Evolutionary conservation across 495 filamentous ascomycete species (phyloP).

Genomic region (Penicillium odoratum): DNA sequence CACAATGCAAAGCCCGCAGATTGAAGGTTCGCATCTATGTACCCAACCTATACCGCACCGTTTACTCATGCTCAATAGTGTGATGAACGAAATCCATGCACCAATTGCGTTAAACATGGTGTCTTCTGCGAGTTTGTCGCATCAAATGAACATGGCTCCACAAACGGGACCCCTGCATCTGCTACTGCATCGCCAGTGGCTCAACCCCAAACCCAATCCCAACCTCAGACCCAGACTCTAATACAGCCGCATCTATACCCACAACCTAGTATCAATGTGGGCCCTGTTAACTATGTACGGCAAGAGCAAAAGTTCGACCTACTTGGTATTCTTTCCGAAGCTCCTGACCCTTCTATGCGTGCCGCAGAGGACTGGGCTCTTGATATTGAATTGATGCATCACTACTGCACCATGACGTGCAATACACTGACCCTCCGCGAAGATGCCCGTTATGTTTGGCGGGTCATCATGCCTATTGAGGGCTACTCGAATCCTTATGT

Average conservation of each 20-base stretch:
- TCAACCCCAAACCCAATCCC: conserved; percentile 6
- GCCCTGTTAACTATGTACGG: neutral
- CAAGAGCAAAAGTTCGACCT: conserved; percentile 7
- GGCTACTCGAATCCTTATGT: conserved; percentile 39
- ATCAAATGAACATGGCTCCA: neutral
- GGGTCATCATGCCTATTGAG: conserved; percentile 31
- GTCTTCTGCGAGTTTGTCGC: conserved; percentile 23
- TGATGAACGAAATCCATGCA: conserved; percentile 28
- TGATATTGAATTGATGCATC: conserved; percentile 39
- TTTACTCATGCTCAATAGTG: conserved; percentile 16
- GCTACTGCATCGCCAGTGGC: conserved; percentile 8
- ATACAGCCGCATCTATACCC: conserved; percentile 2
- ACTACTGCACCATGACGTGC: conserved; percentile 32
- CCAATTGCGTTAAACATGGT: conserved; percentile 27
- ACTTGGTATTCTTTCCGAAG: conserved; percentile 11
- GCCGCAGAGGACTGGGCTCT: conserved; percentile 23
- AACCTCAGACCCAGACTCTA: neutral
- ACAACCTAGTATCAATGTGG: neutral
- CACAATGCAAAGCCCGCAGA: conserved; percentile 24
- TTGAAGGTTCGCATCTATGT: conserved; percentile 18
- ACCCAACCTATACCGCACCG: conserved; percentile 5
- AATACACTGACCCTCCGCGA: conserved; percentile 23
- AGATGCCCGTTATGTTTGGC: conserved; percentile 34
- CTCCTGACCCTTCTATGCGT: neutral
- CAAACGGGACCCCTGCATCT: conserved; percentile 3